phyloP scores from a whole-genome alignment of 75 land plant species.

The Picea glauca region DNA sequence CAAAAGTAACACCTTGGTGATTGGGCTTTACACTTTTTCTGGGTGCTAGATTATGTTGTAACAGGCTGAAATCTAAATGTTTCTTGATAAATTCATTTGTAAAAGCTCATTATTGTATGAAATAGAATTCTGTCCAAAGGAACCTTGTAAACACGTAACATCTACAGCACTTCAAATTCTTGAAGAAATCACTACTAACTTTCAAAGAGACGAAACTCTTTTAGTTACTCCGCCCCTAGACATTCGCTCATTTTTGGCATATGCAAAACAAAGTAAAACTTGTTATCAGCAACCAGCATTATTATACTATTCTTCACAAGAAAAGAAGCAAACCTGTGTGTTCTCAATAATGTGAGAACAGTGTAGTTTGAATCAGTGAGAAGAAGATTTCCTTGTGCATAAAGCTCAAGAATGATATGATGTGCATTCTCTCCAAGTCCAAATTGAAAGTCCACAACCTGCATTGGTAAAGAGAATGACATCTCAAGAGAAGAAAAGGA shows the following conservation, averaged over 20 bases:
- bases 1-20: too few species aligned
- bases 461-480: conserved; percentile 3
- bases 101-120: too few species aligned
- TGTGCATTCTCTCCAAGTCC: conserved; percentile 83
- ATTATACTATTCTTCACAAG: not conserved
- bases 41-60: too few species aligned
- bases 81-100: too few species aligned
- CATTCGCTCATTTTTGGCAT: not conserved
- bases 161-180: not conserved
- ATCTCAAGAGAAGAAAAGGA: not conserved
- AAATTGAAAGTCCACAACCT: conserved; percentile 93
- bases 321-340: conserved; percentile 70
- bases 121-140: too few species aligned
- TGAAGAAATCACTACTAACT: not conserved
- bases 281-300: not conserved
- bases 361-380: conserved; percentile 76
- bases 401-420: conserved; percentile 90
- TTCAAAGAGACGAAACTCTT: not conserved
- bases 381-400: conserved; percentile 91
- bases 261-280: not conserved
- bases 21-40: too few species aligned
- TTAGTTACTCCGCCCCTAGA: not conserved
- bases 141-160: not conserved
- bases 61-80: too few species aligned
- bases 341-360: conserved; percentile 89